Conservation (phyloP, 352 stramenopile genomes). For the Phytophthora rubi region DNA sequence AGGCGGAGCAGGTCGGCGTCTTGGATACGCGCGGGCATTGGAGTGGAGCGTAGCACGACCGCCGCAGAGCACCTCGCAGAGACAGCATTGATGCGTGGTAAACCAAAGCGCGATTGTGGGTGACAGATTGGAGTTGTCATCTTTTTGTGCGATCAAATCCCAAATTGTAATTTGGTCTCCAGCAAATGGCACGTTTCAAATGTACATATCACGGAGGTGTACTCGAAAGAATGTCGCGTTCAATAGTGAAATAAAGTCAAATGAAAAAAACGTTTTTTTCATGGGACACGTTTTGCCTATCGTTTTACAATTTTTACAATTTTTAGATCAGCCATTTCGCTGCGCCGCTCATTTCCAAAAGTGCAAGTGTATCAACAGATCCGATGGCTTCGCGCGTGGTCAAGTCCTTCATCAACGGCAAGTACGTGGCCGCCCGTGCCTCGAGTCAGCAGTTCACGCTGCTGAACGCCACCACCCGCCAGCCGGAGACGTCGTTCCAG, state of each 20-base stretch:
- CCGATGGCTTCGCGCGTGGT: constrained; percentile 41
- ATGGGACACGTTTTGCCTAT: too few species aligned
- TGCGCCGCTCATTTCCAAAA: constrained; percentile 6
- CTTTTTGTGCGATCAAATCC: too few species aligned
- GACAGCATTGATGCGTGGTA: constrained; percentile 21
- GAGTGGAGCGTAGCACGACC: background rate
- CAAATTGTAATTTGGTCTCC: too few species aligned
- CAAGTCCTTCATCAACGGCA: constrained; percentile 81
- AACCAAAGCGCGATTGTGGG: background rate
- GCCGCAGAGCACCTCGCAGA: constrained; percentile 14
- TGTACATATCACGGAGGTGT: too few species aligned
- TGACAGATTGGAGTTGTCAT: too few species aligned
- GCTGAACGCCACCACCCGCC: constrained; percentile 58
- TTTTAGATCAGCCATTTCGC: constrained; percentile 13
- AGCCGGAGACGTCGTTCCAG: constrained; percentile 62
- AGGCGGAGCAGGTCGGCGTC: background rate
- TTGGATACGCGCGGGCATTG: background rate
- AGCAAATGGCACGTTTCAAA: too few species aligned
- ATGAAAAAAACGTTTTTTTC: too few species aligned
- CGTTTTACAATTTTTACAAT: too few species aligned
- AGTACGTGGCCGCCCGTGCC: constrained; percentile 42
- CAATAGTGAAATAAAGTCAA: too few species aligned
- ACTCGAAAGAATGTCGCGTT: too few species aligned
- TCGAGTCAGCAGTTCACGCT: constrained; percentile 50
- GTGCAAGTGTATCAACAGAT: background rate